These are phyloP conservation scores for Letharia lupina DNA, from an alignment of 495 filamentous ascomycete species.

Conservation along the genomic window DNA sequence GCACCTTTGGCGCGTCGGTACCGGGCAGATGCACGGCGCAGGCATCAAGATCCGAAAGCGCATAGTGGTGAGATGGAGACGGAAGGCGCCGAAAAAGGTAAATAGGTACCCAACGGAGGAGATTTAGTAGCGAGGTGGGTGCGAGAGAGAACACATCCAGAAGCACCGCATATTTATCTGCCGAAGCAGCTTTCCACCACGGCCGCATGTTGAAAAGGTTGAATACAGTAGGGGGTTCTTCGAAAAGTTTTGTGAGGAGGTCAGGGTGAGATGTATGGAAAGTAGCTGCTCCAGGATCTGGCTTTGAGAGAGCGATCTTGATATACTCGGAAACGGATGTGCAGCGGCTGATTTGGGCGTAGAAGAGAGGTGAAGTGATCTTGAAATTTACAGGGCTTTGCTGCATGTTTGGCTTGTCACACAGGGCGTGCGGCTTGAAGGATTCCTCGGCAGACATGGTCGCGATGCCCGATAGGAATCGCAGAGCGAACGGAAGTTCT, in stretches of 20 bases:
- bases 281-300: slow-evolving; percentile 38
- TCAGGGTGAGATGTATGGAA: slow-evolving; percentile 42
- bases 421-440: slow-evolving; percentile 26
- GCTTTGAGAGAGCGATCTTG: slow-evolving; percentile 34
- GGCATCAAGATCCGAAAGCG: slow-evolving; percentile 20
- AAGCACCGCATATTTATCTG: neutral
- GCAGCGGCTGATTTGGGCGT: slow-evolving; percentile 48
- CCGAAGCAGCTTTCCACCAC: neutral
- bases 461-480: slow-evolving; percentile 41
- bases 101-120: neutral
- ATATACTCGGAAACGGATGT: slow-evolving; percentile 43
- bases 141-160: neutral
- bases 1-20: neutral
- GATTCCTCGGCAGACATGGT: slow-evolving; percentile 30
- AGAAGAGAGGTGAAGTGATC: slow-evolving; percentile 52
- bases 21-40: slow-evolving; percentile 12
- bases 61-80: neutral
- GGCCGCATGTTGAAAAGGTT: neutral
- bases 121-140: neutral
- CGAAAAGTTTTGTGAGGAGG: slow-evolving; percentile 35
- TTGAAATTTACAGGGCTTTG: slow-evolving; percentile 38
- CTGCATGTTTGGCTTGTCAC: slow-evolving; percentile 2
- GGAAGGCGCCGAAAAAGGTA: slow-evolving; percentile 8
- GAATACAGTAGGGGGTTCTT: neutral
- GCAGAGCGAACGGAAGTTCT: slow-evolving; percentile 34